Evolutionary conservation across 1,139 yeast genomes (phyloP).

Genomic region (Nakaseomyces uthaithaninus): DNA sequence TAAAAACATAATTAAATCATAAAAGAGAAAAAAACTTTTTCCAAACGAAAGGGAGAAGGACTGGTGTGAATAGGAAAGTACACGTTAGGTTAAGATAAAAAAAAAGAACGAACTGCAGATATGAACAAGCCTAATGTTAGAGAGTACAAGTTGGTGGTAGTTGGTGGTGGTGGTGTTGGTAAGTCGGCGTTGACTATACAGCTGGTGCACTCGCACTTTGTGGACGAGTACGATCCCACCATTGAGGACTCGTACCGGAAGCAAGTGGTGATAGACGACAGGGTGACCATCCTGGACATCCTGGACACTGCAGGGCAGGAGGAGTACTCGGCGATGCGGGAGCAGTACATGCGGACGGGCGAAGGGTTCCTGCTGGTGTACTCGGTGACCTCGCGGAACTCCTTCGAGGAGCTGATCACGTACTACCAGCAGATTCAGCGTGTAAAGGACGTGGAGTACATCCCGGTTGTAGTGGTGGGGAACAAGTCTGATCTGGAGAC

Average conservation of each 20-base stretch:
- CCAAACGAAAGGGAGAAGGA: background rate
- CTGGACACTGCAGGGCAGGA: slow-evolving; percentile 98
- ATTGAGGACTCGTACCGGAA: slow-evolving; percentile 86
- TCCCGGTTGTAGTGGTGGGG: slow-evolving; percentile 69
- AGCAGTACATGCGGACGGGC: slow-evolving; percentile 87
- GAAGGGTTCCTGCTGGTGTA: slow-evolving; percentile 84
- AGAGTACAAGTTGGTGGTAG: slow-evolving; percentile 85
- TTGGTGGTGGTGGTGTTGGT: slow-evolving; percentile 99
- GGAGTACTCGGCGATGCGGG: slow-evolving; percentile 93
- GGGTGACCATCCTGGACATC: slow-evolving; percentile 74
- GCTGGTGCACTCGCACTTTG: slow-evolving; percentile 82
- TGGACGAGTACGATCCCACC: slow-evolving; percentile 95
- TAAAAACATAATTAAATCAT: no score
- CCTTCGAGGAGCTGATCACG: slow-evolving; percentile 68
- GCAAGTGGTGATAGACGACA: slow-evolving; percentile 70
- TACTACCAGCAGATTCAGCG: slow-evolving; percentile 79
- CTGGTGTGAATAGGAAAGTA: background rate
- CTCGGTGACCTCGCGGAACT: slow-evolving; percentile 70
- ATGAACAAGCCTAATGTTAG: slow-evolving; percentile 6
- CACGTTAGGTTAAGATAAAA: background rate
- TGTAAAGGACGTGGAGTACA: slow-evolving; percentile 70
- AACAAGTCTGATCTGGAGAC: slow-evolving; percentile 73
- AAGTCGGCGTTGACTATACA: slow-evolving; percentile 92
- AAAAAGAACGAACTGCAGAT: background rate
- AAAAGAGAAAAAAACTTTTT: background rate